Percentiles rank a stretch among this genome's conserved stretches.
These are phyloP conservation scores for Leavenworthia alabamica DNA, from an alignment of 345 rosid species.

Conservation along the genomic window DNA sequence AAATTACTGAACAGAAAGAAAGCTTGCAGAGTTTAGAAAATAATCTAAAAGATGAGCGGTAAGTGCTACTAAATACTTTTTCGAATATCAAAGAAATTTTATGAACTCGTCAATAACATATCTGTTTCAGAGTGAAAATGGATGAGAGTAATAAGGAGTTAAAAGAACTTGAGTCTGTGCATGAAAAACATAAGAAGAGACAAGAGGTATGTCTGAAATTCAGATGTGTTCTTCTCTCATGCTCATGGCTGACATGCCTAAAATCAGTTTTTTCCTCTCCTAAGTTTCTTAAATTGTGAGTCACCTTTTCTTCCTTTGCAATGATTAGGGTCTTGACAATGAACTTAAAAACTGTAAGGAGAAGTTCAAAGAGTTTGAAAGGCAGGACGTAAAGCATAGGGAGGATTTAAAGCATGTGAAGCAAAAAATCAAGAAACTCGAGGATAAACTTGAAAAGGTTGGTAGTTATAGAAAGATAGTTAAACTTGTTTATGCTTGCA, in stretches of 20 bases:
- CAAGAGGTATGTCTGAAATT: constrained; percentile 62
- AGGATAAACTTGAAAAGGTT: constrained; percentile 83
- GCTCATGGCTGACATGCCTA: background rate
- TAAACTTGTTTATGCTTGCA: constrained; percentile 6
- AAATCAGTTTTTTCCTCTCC: background rate
- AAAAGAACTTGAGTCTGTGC: constrained; percentile 73
- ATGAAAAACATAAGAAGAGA: constrained; percentile 56
- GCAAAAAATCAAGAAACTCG: constrained; percentile 90
- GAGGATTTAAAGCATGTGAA: constrained; percentile 91
- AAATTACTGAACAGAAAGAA: constrained; percentile 52
- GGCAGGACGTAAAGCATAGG: constrained; percentile 85
- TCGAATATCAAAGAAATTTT: background rate
- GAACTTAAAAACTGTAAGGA: constrained; percentile 68
- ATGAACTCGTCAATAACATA: background rate
- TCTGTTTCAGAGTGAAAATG: constrained; percentile 62
- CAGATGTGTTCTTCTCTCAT: constrained; percentile 6
- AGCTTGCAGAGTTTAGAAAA: constrained; percentile 57
- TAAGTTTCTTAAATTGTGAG: background rate
- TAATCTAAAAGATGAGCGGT: constrained; percentile 65
- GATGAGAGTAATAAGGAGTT: constrained; percentile 51
- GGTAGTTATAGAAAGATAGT: constrained; percentile 6
- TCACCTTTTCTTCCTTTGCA: constrained; percentile 10
- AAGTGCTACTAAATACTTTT: constrained; percentile 8
- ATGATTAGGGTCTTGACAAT: constrained; percentile 67
- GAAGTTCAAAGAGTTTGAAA: constrained; percentile 88